A percentile compares a stretch with the other conserved stretches of the same genome.
These are phyloP conservation scores for Trichopus zeylanicus DNA, from an alignment of 116 monocot species.

Conservation along the genomic window DNA sequence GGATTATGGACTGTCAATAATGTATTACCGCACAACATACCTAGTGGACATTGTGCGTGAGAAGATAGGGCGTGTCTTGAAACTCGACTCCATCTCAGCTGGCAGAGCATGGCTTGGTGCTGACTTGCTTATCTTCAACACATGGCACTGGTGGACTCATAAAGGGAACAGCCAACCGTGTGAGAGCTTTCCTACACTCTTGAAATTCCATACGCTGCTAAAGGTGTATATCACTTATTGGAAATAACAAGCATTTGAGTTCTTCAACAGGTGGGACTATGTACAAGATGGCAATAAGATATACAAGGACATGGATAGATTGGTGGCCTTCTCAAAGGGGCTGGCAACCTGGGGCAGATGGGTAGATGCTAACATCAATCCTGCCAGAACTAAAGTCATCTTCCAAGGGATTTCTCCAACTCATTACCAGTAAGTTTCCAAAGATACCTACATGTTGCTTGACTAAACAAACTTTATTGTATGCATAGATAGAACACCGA, in stretches of 20 bases:
- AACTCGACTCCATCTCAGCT: slow-evolving; percentile 50
- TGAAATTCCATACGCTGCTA: not conserved
- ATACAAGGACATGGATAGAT: slow-evolving; percentile 66
- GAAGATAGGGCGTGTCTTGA: slow-evolving; percentile 39
- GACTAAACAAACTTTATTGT: not conserved
- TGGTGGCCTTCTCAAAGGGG: slow-evolving; percentile 77
- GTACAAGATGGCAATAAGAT: slow-evolving; percentile 43
- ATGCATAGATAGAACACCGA: not conserved
- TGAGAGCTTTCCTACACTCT: not conserved
- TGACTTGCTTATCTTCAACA: slow-evolving; percentile 64
- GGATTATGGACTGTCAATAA: slow-evolving; percentile 33
- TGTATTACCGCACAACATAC: slow-evolving; percentile 44
- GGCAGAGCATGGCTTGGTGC: slow-evolving; percentile 46
- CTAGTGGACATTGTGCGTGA: slow-evolving; percentile 60
- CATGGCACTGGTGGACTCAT: slow-evolving; percentile 79
- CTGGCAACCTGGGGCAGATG: slow-evolving; percentile 77
- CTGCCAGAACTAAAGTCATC: slow-evolving; percentile 62
- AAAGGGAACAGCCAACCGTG: slow-evolving; percentile 50
- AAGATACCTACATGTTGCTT: not conserved
- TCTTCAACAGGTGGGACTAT: slow-evolving; percentile 76
- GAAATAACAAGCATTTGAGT: not conserved
- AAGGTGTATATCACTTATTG: not conserved
- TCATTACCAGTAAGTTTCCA: slow-evolving; percentile 57
- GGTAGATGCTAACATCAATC: slow-evolving; percentile 68
- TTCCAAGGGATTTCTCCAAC: slow-evolving; percentile 90